Evolutionary conservation across 306 rosid genomes (phyloP), one percentile per base, ranked within the genome.

Genomic region (Corylus heterophylla): DNA sequence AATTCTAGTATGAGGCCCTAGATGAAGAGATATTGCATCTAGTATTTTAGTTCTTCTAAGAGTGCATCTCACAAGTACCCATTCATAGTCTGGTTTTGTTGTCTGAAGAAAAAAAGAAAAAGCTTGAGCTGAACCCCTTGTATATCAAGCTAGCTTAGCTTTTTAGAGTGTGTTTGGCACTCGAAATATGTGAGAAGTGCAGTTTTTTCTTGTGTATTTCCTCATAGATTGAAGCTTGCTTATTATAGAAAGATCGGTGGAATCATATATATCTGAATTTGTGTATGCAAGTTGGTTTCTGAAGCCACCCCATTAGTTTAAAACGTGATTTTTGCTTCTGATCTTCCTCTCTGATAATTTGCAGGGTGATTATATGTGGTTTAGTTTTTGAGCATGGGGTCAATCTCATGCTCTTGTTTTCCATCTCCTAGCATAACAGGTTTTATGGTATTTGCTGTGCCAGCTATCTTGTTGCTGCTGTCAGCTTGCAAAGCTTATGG

Each of bases 381-480:
- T 51, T 69, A 37, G 79, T 17, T 44, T 47, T 74, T 45, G 31
- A 29, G 78, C 16, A 31, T 51, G 52, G 69, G 62, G 20, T 75
- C 78, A 27, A 72, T 56, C 58, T 11, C 73, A 8, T 17, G 54
- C 59, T 25, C 20, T 47, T 45, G 3, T 16, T 79, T 66, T 45
- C 73, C 7, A 62, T 44, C 39, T 22, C 55, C 2, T 42, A 25
- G 79, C 54, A 49, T 88, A 69, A 86, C 74, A 48, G 27, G 58
- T 80, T 76, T 73, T 62, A 69, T 78, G 69, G 66, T 55, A 59
- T 85, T 83, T 89, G 51, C 54, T 81, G 74, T 81, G 47, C 72
- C 83, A 89, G 93, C 78, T 89, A 80, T 88, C 87, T 87, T 22
- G 87, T 87, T 69, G 91, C 86, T 84, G 91, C 93, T 81, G 83